Base-by-base conservation (phyloP, 139 green algal genomes). In the Deuterostichococcus epilithicus region DNA sequence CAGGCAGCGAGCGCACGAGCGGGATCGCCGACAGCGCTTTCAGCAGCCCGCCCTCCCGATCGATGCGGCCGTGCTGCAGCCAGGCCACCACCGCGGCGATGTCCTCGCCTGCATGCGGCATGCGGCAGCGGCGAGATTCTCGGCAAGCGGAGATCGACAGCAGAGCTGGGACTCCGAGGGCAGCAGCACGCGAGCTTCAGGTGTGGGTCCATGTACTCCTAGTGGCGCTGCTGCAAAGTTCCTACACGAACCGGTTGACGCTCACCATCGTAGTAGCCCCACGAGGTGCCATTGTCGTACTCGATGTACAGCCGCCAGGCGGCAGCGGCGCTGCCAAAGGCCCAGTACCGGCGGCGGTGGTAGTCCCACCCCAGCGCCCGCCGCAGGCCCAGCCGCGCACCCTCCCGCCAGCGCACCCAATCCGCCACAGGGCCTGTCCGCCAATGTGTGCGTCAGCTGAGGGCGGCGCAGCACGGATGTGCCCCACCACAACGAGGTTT, bases 291-390 rank as follows among this genome's bases (percentile, higher is more conserved):
- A 5, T 88, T 84, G 28, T 77, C 23, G 38, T 83, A 78, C 81
- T 95, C 88, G 33, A 92, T 86, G 75, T 86, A 95, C 36, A 97
- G 74, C 18, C 87, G 77, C 80, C 88, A 96, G 5, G 82, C 84
- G 38, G 83, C 90, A 5, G 91, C 79, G 35, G 36, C 60, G 30
- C 80, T 80, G 33, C 92, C 92, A 30, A 97, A 60, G n/a, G 85
- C 88, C 92, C 92, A 97, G 87, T 95, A 97, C 33, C 86, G 83
- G 33, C 90, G 83, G 1, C 86, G 60, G 8, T 83, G 77, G 28
- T 77, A 74, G 81, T 97, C 92, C 3, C 59, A 47, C 38, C 92
- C 92, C 60, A 97, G 74, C 0, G 85, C 78, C 45, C 83, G 82
- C 1, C 90, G 85, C 33, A 94, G 58, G n/a, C 91, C 90, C 73